Conservation (phyloP, 345 rosid species). For the Ailanthus altissimus region DNA sequence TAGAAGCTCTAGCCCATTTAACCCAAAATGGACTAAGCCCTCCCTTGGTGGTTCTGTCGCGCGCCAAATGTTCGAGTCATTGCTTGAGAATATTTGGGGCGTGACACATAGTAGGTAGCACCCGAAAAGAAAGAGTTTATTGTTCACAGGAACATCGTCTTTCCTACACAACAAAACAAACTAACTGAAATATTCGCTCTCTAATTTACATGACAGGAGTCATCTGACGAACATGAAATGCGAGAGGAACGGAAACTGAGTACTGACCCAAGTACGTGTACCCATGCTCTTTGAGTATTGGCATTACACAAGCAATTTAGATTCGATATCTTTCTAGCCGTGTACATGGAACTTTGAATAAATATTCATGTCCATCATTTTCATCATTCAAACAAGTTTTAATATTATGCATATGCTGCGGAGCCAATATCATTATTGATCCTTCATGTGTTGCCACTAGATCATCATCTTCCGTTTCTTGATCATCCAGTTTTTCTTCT, state of each 20-base stretch:
- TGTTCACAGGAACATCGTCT: too few species aligned
- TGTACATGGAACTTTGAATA: slow-evolving; percentile 30
- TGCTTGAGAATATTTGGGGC: too few species aligned
- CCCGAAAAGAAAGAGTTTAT: neutral
- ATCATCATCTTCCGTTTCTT: slow-evolving; percentile 15
- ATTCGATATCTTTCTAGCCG: slow-evolving; percentile 7
- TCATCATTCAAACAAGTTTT: slow-evolving; percentile 9
- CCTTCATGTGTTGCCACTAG: neutral
- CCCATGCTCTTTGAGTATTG: neutral
- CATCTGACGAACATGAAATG: neutral
- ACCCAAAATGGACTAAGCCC: too few species aligned
- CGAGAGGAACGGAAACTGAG: slow-evolving; percentile 1
- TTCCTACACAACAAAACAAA: too few species aligned
- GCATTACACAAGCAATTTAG: neutral
- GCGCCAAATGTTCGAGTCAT: too few species aligned
- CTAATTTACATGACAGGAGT: neutral
- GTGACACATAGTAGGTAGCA: too few species aligned
- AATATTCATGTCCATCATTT: slow-evolving; percentile 14
- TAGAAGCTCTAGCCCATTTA: too few species aligned
- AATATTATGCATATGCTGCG: neutral
- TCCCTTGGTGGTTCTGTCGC: too few species aligned
- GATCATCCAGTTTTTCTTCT: slow-evolving; percentile 18
- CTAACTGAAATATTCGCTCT: too few species aligned
- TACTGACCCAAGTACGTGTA: neutral
- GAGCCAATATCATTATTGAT: neutral